A percentile compares a stretch with the other conserved stretches of the same genome.
phyloP scores from a whole-genome alignment of 2,329 filamentous ascomycete species.

The Trichoderma oligosporum region DNA sequence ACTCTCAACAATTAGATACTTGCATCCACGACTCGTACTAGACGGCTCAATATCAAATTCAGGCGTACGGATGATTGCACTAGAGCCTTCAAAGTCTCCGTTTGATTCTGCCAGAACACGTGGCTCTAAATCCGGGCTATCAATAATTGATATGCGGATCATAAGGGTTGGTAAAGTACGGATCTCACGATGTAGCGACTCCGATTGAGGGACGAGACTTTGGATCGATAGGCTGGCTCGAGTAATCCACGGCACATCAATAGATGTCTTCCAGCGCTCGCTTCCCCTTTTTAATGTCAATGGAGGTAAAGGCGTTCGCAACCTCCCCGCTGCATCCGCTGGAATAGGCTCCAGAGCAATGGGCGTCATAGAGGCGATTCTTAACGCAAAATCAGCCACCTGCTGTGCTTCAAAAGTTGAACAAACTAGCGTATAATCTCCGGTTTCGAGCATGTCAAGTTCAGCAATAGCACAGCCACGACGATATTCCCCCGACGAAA shows the following conservation, averaged over 20 bases:
- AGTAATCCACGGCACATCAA: slow-evolving; percentile 51
- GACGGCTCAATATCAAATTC: slow-evolving; percentile 72
- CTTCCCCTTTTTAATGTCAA: slow-evolving; percentile 48
- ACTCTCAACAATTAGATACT: slow-evolving; percentile 81
- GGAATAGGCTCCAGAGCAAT: slow-evolving; percentile 59
- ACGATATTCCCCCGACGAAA: slow-evolving; percentile 84
- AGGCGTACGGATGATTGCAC: slow-evolving; percentile 62
- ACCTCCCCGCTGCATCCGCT: slow-evolving; percentile 69
- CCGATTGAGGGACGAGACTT: slow-evolving; percentile 27
- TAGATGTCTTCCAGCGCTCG: slow-evolving; percentile 38
- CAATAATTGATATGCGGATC: slow-evolving; percentile 69
- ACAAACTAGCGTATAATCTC: slow-evolving; percentile 81
- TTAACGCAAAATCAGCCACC: slow-evolving; percentile 68
- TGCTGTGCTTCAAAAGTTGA: slow-evolving; percentile 86
- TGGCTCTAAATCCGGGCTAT: slow-evolving; percentile 67
- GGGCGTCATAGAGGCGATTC: slow-evolving; percentile 61
- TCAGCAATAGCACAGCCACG: slow-evolving; percentile 72
- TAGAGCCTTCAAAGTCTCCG: slow-evolving; percentile 70
- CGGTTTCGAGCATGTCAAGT: slow-evolving; percentile 57
- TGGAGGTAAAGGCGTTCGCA: slow-evolving; percentile 57
- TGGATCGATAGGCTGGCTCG: slow-evolving; percentile 42
- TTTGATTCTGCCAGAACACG: slow-evolving; percentile 61
- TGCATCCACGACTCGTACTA: slow-evolving; percentile 50
- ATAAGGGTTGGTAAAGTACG: slow-evolving; percentile 45
- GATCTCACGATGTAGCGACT: slow-evolving; percentile 22